A percentile compares a stretch with the other conserved stretches of the same genome.
These are phyloP conservation scores for Penicillium egyptiacum DNA, from an alignment of 495 filamentous ascomycete genomes.

Conservation along the genomic window DNA sequence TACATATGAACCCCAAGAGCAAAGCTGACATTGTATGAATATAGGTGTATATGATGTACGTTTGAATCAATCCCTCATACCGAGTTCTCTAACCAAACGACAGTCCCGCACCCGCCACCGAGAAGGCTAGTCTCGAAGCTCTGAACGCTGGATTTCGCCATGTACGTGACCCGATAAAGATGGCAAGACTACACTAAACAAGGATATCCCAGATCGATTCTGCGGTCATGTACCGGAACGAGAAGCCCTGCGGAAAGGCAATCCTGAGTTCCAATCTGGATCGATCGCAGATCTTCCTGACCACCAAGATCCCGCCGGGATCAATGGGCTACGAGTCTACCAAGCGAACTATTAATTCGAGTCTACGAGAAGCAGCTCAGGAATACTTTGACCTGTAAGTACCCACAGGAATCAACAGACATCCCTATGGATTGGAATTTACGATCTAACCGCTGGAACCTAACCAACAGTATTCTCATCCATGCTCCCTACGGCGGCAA, in stretches of 20 bases:
- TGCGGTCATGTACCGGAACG: slow-evolving; percentile 57
- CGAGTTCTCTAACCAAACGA: background rate
- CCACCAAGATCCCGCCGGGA: slow-evolving; percentile 55
- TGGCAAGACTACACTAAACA: background rate
- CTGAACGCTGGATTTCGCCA: slow-evolving; percentile 67
- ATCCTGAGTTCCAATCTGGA: slow-evolving; percentile 45
- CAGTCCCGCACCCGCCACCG: slow-evolving; percentile 52
- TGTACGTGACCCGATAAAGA: slow-evolving; percentile 26
- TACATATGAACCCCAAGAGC: background rate
- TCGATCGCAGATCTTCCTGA: slow-evolving; percentile 54
- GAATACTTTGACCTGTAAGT: slow-evolving; percentile 67
- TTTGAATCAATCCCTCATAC: background rate
- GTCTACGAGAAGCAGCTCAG: slow-evolving; percentile 33
- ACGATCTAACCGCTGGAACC: background rate
- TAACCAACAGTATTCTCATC: slow-evolving; percentile 43
- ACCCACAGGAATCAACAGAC: too few species aligned
- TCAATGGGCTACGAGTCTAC: slow-evolving; percentile 53
- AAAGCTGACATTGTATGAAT: slow-evolving; percentile 6
- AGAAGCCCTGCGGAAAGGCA: slow-evolving; percentile 50
- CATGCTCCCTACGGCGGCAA: slow-evolving; percentile 57
- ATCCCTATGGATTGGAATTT: background rate
- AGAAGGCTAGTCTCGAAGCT: slow-evolving; percentile 59
- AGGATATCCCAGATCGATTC: slow-evolving; percentile 53
- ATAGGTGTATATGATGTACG: slow-evolving; percentile 75
- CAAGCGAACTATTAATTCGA: slow-evolving; percentile 33